Conservation (phyloP, 345 rosid species). For the Lepidium africanum region DNA sequence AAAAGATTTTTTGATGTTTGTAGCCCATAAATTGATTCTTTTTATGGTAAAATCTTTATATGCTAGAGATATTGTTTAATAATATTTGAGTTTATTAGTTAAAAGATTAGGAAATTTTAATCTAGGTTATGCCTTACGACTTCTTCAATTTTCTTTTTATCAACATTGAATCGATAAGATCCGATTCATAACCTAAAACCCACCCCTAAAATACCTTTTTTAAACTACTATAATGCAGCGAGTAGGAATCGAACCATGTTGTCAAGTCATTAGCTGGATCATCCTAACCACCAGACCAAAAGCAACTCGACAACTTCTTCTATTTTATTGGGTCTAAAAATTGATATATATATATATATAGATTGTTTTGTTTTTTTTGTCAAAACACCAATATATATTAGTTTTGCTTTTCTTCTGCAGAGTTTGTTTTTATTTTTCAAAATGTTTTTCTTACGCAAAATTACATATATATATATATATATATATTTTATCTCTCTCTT, state of each 20-base stretch:
- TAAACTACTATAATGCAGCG: too few species aligned
- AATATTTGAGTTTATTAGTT: neutral
- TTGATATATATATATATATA: neutral
- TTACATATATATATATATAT: neutral
- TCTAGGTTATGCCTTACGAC: neutral
- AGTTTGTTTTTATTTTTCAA: neutral
- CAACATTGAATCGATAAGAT: too few species aligned
- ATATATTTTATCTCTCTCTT: too few species aligned
- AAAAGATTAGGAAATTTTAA: constrained; percentile 6
- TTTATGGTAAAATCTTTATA: neutral
- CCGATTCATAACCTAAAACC: too few species aligned
- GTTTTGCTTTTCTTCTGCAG: neutral
- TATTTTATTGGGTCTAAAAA: neutral
- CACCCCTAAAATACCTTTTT: too few species aligned
- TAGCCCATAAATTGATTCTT: neutral
- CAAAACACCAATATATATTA: neutral
- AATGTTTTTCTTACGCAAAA: neutral
- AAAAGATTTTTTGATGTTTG: neutral
- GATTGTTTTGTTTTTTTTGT: neutral
- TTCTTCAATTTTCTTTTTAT: neutral
- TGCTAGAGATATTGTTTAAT: neutral
- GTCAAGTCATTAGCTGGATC: too few species aligned
- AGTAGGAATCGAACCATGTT: too few species aligned
- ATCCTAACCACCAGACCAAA: too few species aligned
- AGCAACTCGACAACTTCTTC: too few species aligned